Percentiles rank a stretch among this genome's conserved stretches.
Evolutionary conservation across 2,329 filamentous ascomycete genomes (phyloP).

Genomic region (Colletotrichum aenigma): DNA sequence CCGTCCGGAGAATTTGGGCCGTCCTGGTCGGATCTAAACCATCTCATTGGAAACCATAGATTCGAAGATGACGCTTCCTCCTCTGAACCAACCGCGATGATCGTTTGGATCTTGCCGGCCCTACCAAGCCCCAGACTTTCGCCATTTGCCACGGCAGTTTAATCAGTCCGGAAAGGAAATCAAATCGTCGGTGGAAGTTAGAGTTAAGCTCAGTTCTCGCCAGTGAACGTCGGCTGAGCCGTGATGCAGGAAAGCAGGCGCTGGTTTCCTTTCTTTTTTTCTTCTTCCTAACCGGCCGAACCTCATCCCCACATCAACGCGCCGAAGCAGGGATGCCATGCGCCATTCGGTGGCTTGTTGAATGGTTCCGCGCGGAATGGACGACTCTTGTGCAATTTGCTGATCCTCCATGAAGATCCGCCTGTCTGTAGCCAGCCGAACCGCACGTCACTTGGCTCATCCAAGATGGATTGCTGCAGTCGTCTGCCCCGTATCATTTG

Average conservation of each 20-base stretch:
- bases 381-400: background rate
- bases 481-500: background rate
- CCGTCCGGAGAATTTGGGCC: conserved; percentile 13
- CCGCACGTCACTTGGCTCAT: background rate
- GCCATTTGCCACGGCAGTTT: background rate
- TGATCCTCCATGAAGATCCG: conserved; percentile 7
- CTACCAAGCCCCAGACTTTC: background rate
- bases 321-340: conserved; percentile 12
- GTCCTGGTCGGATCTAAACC: conserved; percentile 3
- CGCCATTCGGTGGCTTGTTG: background rate
- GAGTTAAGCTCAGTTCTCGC: background rate
- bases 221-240: background rate
- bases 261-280: background rate
- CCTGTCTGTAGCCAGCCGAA: background rate
- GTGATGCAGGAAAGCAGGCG: background rate
- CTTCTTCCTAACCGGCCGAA: background rate
- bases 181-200: background rate
- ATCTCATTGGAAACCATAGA: background rate
- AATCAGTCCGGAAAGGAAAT: background rate
- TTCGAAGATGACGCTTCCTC: background rate
- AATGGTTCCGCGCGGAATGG: background rate
- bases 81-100: background rate
- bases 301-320: background rate
- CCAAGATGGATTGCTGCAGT: background rate
- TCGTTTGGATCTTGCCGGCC: background rate